phyloP scores from a whole-genome alignment of 805 yeast genomes.

The Sporopachydermia lactativora region DNA sequence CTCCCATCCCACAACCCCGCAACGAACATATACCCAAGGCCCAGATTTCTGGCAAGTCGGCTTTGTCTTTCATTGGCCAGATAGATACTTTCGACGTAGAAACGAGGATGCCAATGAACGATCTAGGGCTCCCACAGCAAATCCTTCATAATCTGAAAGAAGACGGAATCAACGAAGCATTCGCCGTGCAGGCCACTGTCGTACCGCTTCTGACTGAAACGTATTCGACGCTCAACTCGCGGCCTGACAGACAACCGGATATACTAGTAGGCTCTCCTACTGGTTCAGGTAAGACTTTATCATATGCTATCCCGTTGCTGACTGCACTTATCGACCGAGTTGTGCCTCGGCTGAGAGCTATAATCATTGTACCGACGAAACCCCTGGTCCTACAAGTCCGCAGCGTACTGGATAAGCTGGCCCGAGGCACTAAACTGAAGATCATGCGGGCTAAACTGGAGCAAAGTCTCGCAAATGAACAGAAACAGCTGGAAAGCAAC shows the following conservation, averaged over 20 bases:
- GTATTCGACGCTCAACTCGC: slow-evolving; percentile 14
- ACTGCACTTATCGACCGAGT: slow-evolving; percentile 47
- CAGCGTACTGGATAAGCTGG: slow-evolving; percentile 40
- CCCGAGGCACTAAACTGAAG: slow-evolving; percentile 55
- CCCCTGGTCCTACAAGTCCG: slow-evolving; percentile 78
- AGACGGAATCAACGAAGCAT: slow-evolving; percentile 40
- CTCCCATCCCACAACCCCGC: slow-evolving; percentile 4
- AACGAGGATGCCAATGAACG: slow-evolving; percentile 30
- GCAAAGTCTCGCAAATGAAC: slow-evolving; percentile 51
- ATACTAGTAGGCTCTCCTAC: slow-evolving; percentile 85
- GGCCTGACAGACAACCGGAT: slow-evolving; percentile 31
- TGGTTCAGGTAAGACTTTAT: slow-evolving; percentile 91
- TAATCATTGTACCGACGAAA: slow-evolving; percentile 80
- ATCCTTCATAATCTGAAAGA: slow-evolving; percentile 32
- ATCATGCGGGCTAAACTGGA: slow-evolving; percentile 42
- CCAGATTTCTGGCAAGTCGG: slow-evolving; percentile 5
- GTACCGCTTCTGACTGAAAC: slow-evolving; percentile 38
- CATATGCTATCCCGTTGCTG: slow-evolving; percentile 74
- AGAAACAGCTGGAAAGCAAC: slow-evolving; percentile 26
- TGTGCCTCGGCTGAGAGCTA: slow-evolving; percentile 62
- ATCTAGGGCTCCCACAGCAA: slow-evolving; percentile 29
- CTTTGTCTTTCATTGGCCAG: slow-evolving; percentile 43
- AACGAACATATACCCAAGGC: slow-evolving; percentile 4
- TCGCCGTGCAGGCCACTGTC: slow-evolving; percentile 64
- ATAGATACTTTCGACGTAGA: slow-evolving; percentile 45